Base-by-base conservation (phyloP, 2,329 filamentous ascomycete genomes). In the Venturia pyrina region DNA sequence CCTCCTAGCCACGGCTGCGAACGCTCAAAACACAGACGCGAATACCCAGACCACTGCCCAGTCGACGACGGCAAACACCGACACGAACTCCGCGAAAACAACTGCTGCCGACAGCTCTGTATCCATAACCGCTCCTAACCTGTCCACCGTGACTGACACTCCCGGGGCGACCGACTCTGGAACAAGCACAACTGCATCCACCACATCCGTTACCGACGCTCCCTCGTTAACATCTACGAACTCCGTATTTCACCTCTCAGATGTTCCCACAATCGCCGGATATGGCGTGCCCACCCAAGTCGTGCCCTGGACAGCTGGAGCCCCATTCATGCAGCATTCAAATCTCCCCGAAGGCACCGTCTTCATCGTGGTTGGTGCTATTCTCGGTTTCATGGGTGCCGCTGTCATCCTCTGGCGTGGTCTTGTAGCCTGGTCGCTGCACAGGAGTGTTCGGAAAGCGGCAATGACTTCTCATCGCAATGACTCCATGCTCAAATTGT, bases 321-420 rank as follows among this genome's bases (percentile, higher is more conserved):
- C 95, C 5, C 92, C 93, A 19, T 99, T 91, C 75, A 96, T 98
- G 91, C 88, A 93, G 73, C 87, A 88, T 72, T 96, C 92, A 0
- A 87, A 79, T 64, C 82, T 93, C 13, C 95, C 95, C 2, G 90
- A 98, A 72, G 95, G 95, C 65, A 97, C 93, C 4, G 89, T 99
- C 67, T 99, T 99, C 79, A 99, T 99, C 72, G 89, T 87, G 28
- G 95, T 98, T 0, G 95, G 95, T 59, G 89, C 92, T 34, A 88
- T 91, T 37, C 84, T 99, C 7, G 95, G 91, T 19, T 88, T 92
- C 69, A 85, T 97, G 69, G 91, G 87, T 13, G 80, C 91, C 10
- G 87, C 87, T n/a, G 85, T 98, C 57, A 82, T 99, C 15, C 82
- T 89, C 66, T 99, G 95, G 95, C 90, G 93, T 68, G 88, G 83